phyloP scores from a whole-genome alignment of 2,329 filamentous ascomycete genomes.

The Bipolaris gigantea region DNA sequence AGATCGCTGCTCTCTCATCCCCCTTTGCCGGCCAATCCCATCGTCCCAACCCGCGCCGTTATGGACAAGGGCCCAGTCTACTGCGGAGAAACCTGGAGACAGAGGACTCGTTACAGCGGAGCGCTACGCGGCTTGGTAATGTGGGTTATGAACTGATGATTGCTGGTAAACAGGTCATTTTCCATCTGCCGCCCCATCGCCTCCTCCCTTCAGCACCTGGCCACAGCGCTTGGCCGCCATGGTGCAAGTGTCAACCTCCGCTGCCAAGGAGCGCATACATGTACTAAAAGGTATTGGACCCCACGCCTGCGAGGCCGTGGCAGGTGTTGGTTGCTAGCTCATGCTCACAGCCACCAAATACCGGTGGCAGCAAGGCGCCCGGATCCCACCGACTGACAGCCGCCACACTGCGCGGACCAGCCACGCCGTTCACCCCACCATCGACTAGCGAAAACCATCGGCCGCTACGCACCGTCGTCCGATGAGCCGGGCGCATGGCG shows the following conservation, averaged over 20 bases:
- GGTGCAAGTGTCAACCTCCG: too few species aligned
- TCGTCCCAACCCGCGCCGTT: neutral
- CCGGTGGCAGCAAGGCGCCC: too few species aligned
- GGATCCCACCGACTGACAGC: too few species aligned
- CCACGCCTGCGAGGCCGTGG: too few species aligned
- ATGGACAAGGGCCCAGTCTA: neutral
- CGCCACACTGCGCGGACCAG: too few species aligned
- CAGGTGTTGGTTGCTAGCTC: too few species aligned
- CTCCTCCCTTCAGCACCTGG: neutral
- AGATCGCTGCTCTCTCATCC: neutral
- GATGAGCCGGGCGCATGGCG: too few species aligned
- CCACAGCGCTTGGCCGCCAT: neutral
- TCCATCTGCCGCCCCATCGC: neutral
- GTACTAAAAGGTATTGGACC: too few species aligned
- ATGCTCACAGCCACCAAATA: too few species aligned
- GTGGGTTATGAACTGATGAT: neutral
- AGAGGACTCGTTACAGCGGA: neutral
- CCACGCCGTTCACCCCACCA: too few species aligned
- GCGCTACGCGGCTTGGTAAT: neutral
- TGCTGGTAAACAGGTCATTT: neutral
- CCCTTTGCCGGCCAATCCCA: neutral
- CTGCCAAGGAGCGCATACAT: neutral
- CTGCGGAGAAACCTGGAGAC: constrained; percentile 1
- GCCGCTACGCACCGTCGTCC: too few species aligned
- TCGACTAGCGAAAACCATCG: too few species aligned